Percentiles rank a stretch among this genome's conserved stretches.
Evolutionary conservation across 2,329 filamentous ascomycete species (phyloP).

Genomic region (Penicillium sp.): DNA sequence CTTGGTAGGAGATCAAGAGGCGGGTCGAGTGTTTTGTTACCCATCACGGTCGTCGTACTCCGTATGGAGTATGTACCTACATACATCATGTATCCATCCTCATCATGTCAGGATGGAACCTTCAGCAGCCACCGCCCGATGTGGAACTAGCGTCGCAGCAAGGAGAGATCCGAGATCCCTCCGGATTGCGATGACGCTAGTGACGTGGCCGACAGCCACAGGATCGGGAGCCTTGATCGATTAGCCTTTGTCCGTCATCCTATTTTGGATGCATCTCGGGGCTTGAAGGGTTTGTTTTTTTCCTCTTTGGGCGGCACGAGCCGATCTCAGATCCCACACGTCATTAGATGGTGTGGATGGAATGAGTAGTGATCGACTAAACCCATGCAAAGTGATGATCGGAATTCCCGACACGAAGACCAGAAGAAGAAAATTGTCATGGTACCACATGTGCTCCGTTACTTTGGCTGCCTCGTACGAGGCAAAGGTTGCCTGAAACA

Average conservation of each 20-base stretch:
- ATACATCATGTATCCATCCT: not conserved
- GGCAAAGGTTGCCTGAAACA: too few relatives aligned
- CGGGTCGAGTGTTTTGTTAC: too few relatives aligned
- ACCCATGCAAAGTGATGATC: slow-evolving; percentile 13
- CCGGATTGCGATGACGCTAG: slow-evolving; percentile 8
- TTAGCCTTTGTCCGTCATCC: too few relatives aligned
- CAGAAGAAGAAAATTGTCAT: too few relatives aligned
- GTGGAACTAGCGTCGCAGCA: slow-evolving; percentile 1
- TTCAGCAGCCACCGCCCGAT: slow-evolving; percentile 4
- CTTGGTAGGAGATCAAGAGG: too few relatives aligned
- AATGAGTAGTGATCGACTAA: slow-evolving; percentile 10
- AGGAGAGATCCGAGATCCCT: not conserved
- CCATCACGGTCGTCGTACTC: too few relatives aligned
- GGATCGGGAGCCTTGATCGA: not conserved
- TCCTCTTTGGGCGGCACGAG: not conserved
- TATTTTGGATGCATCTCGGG: too few relatives aligned
- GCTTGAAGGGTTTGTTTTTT: too few relatives aligned
- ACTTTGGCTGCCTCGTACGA: too few relatives aligned
- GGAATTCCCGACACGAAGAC: not conserved
- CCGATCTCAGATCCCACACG: slow-evolving; percentile 14
- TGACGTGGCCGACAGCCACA: slow-evolving; percentile 12
- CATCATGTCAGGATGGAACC: not conserved
- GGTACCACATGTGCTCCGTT: too few relatives aligned
- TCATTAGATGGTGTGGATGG: slow-evolving; percentile 4
- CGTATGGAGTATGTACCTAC: not conserved